A percentile compares a stretch with the other conserved stretches of the same genome.
These are phyloP conservation scores for Vitis cinerea DNA, from an alignment of 164 flowering plant species.

Conservation along the genomic window DNA sequence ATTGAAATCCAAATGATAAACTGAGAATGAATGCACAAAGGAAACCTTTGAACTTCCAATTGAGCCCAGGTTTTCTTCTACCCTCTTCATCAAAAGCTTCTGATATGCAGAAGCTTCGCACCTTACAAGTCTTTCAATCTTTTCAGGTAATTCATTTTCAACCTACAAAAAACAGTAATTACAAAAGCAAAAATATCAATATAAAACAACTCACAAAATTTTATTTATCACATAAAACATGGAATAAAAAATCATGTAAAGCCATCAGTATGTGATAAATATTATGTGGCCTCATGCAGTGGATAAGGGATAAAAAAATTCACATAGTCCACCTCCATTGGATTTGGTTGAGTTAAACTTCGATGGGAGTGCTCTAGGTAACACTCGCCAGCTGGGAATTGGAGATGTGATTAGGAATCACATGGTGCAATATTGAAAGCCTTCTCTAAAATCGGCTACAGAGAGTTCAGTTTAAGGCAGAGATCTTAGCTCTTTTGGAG, in stretches of 20 bases:
- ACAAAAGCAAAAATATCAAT: slow-evolving; percentile 5
- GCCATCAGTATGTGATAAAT: too few species aligned
- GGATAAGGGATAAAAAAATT: too few species aligned
- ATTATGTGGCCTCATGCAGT: too few species aligned
- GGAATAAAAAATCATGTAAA: neutral
- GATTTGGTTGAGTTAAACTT: too few species aligned
- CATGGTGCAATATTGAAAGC: too few species aligned
- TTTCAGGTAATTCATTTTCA: slow-evolving; percentile 94
- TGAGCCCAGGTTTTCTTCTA: slow-evolving; percentile 94
- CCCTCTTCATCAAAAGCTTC: slow-evolving; percentile 96
- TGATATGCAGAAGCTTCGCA: slow-evolving; percentile 99
- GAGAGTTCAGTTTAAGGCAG: too few species aligned
- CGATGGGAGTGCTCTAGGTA: too few species aligned
- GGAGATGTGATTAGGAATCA: too few species aligned
- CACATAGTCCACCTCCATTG: too few species aligned
- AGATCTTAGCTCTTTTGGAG: too few species aligned
- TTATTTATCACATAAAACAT: neutral
- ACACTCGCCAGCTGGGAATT: too few species aligned
- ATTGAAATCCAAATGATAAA: neutral
- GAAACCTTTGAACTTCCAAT: slow-evolving; percentile 81
- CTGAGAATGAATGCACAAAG: neutral
- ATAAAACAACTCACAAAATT: neutral
- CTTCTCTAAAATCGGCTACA: too few species aligned
- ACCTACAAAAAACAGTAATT: slow-evolving; percentile 50
- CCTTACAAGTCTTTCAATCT: slow-evolving; percentile 94